These are phyloP conservation scores for Globisporangium barbulae DNA, from an alignment of 352 stramenopile species.

Conservation along the genomic window DNA sequence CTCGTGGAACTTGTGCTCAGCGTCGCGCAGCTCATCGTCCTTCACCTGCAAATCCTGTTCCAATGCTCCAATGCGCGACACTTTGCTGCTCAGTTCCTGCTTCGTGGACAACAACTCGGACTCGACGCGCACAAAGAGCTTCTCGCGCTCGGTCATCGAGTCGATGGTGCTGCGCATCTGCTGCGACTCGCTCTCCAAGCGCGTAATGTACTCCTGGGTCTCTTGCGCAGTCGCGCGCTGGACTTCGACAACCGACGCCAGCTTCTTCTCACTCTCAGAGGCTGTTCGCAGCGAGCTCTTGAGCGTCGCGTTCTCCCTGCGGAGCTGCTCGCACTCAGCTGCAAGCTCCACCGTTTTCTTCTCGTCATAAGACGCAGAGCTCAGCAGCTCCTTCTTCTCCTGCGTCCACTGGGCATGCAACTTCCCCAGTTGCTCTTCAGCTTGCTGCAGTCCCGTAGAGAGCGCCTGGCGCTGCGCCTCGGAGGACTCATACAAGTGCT, in stretches of 20 bases:
- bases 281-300: conserved; percentile 24
- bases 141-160: conserved; percentile 34
- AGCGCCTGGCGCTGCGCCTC: conserved; percentile 41
- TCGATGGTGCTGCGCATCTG: conserved; percentile 25
- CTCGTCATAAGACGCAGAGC: conserved; percentile 31
- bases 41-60: conserved; percentile 30
- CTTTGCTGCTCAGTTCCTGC: conserved; percentile 32
- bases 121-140: conserved; percentile 32
- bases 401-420: conserved; percentile 58
- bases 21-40: conserved; percentile 28
- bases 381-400: conserved; percentile 51
- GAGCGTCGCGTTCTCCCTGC: conserved; percentile 35
- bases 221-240: conserved; percentile 25
- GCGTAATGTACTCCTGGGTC: conserved; percentile 25
- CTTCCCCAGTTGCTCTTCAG: conserved; percentile 47
- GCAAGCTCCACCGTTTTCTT: conserved; percentile 25
- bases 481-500: conserved; percentile 40
- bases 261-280: conserved; percentile 35
- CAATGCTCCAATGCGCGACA: conserved; percentile 28
- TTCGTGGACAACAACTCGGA: conserved; percentile 29
- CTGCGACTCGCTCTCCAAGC: conserved; percentile 33
- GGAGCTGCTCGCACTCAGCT: conserved; percentile 39
- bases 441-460: conserved; percentile 38
- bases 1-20: conserved; percentile 26
- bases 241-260: conserved; percentile 22